phyloP scores from a whole-genome alignment of 1,139 yeast species.

The Candida glucosophila region DNA sequence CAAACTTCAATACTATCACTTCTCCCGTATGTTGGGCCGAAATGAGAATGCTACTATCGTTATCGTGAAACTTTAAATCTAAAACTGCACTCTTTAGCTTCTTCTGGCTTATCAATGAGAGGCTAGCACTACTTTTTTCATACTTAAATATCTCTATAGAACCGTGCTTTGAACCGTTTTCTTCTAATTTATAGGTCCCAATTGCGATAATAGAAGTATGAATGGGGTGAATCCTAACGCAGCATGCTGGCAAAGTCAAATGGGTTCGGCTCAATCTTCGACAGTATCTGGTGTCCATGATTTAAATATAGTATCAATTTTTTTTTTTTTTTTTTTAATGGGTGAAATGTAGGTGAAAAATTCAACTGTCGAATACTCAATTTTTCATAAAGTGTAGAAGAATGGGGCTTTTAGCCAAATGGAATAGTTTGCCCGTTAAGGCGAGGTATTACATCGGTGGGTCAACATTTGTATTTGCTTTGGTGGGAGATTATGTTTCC shows the following conservation, averaged over 20 bases:
- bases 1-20: slow-evolving; percentile 51
- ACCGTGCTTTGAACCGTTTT: slow-evolving; percentile 57
- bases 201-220: slow-evolving; percentile 42
- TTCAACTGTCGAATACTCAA: no score
- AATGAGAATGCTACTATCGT: slow-evolving; percentile 37
- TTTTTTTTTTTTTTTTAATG: slow-evolving; percentile 1
- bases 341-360: neutral
- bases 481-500: slow-evolving; percentile 42
- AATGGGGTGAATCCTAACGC: slow-evolving; percentile 51
- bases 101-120: no score
- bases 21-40: slow-evolving; percentile 81
- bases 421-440: slow-evolving; percentile 43
- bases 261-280: slow-evolving; percentile 17
- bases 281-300: slow-evolving; percentile 3
- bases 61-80: slow-evolving; percentile 62
- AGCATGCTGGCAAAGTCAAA: slow-evolving; percentile 75
- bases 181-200: slow-evolving; percentile 75
- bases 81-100: slow-evolving; percentile 58
- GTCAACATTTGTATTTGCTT: slow-evolving; percentile 45
- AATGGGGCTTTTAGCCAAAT: slow-evolving; percentile 34
- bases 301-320: neutral
- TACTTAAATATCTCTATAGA: slow-evolving; percentile 54
- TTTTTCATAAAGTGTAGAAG: no score
- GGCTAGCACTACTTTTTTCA: slow-evolving; percentile 9
- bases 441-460: slow-evolving; percentile 46